Percentiles rank a stretch among this genome's conserved stretches.
Conservation (phyloP, 1,139 yeast genomes). For the Hemisphaericaspora xylofermentans region DNA sequence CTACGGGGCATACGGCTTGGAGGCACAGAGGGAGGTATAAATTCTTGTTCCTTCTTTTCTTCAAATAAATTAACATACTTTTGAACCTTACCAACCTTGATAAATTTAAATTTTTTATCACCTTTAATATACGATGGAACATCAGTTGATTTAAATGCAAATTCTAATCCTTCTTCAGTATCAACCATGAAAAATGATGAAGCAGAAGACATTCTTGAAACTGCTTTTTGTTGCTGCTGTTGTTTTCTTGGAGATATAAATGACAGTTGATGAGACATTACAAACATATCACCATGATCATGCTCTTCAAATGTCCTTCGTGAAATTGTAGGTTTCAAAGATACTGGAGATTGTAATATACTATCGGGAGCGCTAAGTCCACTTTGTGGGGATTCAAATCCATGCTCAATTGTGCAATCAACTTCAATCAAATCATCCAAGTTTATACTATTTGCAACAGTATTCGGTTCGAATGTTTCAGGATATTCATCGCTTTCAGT, state of each 20-base stretch:
- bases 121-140: constrained; percentile 44
- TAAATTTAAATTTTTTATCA: constrained; percentile 46
- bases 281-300: constrained; percentile 8
- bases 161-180: constrained; percentile 29
- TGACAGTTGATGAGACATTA: constrained; percentile 8
- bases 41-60: constrained; percentile 23
- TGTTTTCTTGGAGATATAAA: constrained; percentile 20
- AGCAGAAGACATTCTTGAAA: constrained; percentile 21
- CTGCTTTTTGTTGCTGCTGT: too few species aligned
- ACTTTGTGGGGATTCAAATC: constrained; percentile 3
- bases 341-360: constrained; percentile 1
- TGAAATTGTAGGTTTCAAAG: constrained; percentile 2
- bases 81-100: constrained; percentile 50
- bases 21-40: not conserved
- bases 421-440: constrained; percentile 13
- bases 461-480: too few species aligned
- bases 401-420: constrained; percentile 8
- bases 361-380: not conserved
- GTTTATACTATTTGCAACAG: constrained; percentile 3
- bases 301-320: not conserved
- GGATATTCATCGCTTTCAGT: too few species aligned
- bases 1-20: constrained; percentile 5
- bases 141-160: constrained; percentile 31
- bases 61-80: constrained; percentile 48
- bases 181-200: constrained; percentile 24